Evolutionary conservation across 306 rosid species (phyloP).

Genomic region (Cyclanthera cordifolia): DNA sequence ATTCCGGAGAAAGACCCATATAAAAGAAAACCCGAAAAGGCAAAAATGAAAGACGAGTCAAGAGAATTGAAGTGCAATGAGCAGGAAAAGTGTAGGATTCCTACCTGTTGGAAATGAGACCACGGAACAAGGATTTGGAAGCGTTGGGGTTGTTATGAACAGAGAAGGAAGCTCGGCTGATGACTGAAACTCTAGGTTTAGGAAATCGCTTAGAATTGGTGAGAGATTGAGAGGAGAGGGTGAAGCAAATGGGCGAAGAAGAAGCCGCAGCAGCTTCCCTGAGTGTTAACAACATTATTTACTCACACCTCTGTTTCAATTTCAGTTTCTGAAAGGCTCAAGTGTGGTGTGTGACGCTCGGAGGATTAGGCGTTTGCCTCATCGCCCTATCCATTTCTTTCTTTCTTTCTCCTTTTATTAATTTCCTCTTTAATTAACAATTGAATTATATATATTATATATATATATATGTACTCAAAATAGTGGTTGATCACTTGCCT

Average conservation of each 20-base stretch:
- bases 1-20: not conserved
- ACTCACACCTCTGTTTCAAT: not conserved
- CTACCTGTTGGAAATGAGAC: conserved; percentile 45
- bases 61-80: not conserved
- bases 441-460: no score
- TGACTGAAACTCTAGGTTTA: conserved; percentile 21
- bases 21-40: not conserved
- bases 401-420: not conserved
- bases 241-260: conserved; percentile 33
- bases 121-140: conserved; percentile 26
- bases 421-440: not conserved
- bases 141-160: conserved; percentile 27
- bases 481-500: no score
- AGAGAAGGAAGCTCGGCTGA: conserved; percentile 36
- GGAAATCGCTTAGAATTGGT: conserved; percentile 22
- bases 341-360: not conserved
- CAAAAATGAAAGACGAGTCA: not conserved
- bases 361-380: not conserved
- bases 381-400: not conserved
- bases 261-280: conserved; percentile 39
- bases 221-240: conserved; percentile 12
- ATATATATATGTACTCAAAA: no score
- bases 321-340: not conserved
- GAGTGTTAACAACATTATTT: conserved; percentile 63
- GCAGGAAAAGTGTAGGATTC: not conserved